A percentile compares a stretch with the other conserved stretches of the same genome.
Evolutionary conservation across 2,329 filamentous ascomycete genomes (phyloP).

Genomic region (Diaporthe vexans): DNA sequence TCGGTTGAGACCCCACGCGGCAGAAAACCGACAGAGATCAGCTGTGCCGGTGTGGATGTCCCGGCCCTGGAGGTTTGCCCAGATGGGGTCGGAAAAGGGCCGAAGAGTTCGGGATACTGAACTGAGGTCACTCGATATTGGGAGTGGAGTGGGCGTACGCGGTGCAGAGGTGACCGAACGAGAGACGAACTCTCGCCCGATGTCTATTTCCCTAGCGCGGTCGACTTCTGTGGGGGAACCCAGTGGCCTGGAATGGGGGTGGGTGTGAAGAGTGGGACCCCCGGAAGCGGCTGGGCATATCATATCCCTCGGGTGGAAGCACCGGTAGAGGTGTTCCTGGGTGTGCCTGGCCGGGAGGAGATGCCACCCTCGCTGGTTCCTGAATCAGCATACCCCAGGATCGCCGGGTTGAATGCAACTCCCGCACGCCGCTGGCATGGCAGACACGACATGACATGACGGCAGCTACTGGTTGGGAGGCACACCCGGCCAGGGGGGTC

Average conservation of each 20-base stretch:
- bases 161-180: slow-evolving; percentile 18
- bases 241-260: slow-evolving; percentile 20
- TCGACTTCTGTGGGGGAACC: slow-evolving; percentile 26
- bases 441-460: neutral
- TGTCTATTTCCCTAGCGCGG: slow-evolving; percentile 19
- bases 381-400: slow-evolving; percentile 22
- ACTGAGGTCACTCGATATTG: slow-evolving; percentile 29
- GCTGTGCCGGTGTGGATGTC: slow-evolving; percentile 28
- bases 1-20: neutral
- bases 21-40: slow-evolving; percentile 27
- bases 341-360: slow-evolving; percentile 19
- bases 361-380: slow-evolving; percentile 1
- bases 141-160: slow-evolving; percentile 27
- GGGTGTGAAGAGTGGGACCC: slow-evolving; percentile 1
- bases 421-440: neutral
- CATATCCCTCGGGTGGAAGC: slow-evolving; percentile 3
- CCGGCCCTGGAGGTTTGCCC: slow-evolving; percentile 2
- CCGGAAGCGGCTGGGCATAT: neutral
- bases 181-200: slow-evolving; percentile 23
- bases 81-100: slow-evolving; percentile 26
- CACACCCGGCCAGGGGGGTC: neutral
- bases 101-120: slow-evolving; percentile 1
- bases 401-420: slow-evolving; percentile 13
- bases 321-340: slow-evolving; percentile 12
- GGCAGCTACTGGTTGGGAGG: neutral